phyloP scores from a whole-genome alignment of 2,329 filamentous ascomycete species.

The Tolypocladium ophioglossoides region DNA sequence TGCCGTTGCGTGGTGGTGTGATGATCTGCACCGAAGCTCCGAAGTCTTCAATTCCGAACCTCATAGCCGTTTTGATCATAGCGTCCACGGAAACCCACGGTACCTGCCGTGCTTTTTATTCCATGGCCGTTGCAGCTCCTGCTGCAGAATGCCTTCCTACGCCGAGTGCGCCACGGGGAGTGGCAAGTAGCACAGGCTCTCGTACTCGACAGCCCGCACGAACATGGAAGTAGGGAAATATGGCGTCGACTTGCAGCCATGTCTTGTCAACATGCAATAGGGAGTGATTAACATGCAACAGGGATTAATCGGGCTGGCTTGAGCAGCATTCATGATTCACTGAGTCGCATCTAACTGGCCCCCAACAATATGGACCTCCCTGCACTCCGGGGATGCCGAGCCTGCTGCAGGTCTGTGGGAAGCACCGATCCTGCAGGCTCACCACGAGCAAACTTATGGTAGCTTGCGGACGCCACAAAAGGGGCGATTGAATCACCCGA shows the following conservation, averaged over 20 bases:
- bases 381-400: not conserved
- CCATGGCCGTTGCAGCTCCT: not conserved
- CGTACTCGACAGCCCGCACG: not conserved
- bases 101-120: too few relatives aligned
- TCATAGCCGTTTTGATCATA: not conserved
- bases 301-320: not conserved
- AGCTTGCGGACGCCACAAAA: constrained; percentile 1
- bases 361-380: not conserved
- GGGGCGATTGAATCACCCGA: not conserved
- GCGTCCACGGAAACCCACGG: not conserved
- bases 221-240: too few relatives aligned
- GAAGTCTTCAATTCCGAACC: not conserved
- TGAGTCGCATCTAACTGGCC: not conserved
- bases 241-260: too few relatives aligned
- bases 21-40: not conserved
- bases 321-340: not conserved
- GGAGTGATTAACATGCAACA: too few relatives aligned
- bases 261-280: not conserved
- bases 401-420: not conserved
- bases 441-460: not conserved
- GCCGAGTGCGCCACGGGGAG: not conserved
- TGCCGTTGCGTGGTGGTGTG: not conserved
- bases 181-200: not conserved
- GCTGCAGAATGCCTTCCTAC: too few relatives aligned
- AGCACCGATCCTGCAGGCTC: not conserved